phyloP scores from a whole-genome alignment of 1,139 yeast genomes.

The Geotrichum histeridarum region DNA sequence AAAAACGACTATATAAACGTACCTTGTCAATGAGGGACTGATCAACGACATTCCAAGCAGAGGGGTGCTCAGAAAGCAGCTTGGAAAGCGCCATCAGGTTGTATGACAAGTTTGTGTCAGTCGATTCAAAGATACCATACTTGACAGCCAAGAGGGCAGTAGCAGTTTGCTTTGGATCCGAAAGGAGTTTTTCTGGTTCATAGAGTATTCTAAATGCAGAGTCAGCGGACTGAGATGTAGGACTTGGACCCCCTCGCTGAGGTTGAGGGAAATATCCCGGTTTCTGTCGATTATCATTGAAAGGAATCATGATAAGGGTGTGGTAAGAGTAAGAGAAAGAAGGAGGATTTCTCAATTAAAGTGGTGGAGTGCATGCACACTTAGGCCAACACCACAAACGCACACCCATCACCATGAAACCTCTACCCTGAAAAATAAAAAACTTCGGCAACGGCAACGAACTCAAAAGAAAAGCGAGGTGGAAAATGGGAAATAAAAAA shows the following conservation, averaged over 20 bases:
- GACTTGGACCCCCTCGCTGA: neutral
- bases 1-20: conserved; percentile 4
- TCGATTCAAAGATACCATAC: conserved; percentile 32
- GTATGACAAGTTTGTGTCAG: conserved; percentile 27
- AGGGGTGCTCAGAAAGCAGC: conserved; percentile 26
- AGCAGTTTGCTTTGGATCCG: conserved; percentile 32
- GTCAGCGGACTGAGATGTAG: conserved; percentile 8
- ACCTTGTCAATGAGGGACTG: conserved; percentile 29
- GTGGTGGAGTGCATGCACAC: neutral
- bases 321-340: neutral
- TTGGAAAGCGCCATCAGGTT: conserved; percentile 28
- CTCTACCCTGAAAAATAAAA: too few species aligned
- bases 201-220: conserved; percentile 11
- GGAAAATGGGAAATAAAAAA: too few species aligned
- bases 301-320: conserved; percentile 7
- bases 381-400: neutral
- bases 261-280: conserved; percentile 5
- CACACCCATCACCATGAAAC: neutral
- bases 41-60: conserved; percentile 32
- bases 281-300: conserved; percentile 2
- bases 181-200: conserved; percentile 26
- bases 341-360: neutral
- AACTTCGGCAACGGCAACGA: neutral
- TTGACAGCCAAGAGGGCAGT: conserved; percentile 31
- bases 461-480: neutral